These are phyloP conservation scores for Novakomyces olei DNA, from an alignment of 805 yeast species.

Conservation along the genomic window DNA sequence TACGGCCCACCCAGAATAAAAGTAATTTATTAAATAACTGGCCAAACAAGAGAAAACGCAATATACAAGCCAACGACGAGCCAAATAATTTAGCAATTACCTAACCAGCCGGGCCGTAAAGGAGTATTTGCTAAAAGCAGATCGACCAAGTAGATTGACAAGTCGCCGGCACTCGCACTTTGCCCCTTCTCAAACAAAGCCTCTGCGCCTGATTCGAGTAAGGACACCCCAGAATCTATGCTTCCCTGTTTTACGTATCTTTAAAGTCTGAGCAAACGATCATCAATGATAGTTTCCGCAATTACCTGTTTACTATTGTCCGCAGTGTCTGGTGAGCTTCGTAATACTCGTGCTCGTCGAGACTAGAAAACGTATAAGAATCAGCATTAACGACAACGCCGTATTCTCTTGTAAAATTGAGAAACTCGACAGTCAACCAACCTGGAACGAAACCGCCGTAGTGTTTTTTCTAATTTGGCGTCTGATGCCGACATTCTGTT, in stretches of 20 bases:
- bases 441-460: no score
- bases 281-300: background rate
- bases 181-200: background rate
- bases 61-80: no score
- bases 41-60: no score
- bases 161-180: slow-evolving; percentile 1
- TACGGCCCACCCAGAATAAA: no score
- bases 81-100: no score
- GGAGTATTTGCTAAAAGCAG: no score
- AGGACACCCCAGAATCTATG: background rate
- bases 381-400: background rate
- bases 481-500: no score
- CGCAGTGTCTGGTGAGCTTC: slow-evolving; percentile 3
- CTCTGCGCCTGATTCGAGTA: slow-evolving; percentile 2
- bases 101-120: no score
- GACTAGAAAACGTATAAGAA: background rate
- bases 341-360: slow-evolving; percentile 1
- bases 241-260: background rate
- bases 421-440: no score
- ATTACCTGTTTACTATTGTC: slow-evolving; percentile 2
- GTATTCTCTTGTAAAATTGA: background rate
- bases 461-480: no score
- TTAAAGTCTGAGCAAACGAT: background rate
- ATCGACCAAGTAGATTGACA: slow-evolving; percentile 1
- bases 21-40: no score